Evolutionary conservation across 495 filamentous ascomycete species (phyloP), one percentile per base, ranked within the genome.

Genomic region (Xylaria sp.): DNA sequence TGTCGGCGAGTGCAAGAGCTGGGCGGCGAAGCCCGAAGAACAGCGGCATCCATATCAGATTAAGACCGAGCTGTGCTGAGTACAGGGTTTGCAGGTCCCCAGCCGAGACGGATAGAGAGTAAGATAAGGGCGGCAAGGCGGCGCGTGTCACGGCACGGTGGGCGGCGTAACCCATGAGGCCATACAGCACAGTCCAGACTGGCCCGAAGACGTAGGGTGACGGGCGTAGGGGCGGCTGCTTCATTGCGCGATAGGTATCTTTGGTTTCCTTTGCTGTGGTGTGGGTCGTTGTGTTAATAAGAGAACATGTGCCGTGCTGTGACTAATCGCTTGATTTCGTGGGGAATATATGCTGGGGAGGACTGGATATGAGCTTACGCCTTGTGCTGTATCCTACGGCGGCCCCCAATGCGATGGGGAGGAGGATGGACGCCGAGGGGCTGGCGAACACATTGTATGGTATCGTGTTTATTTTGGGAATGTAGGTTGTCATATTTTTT

Each of bases 21-120:
- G 93, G 93, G 31, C 88, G 86, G 48, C 88, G 86, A 41, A 91
- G 73, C 0, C 87, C 85, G 77, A 97, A 97, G 86, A 98, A 98
- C 11, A 97, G 87, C 1, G 95, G 95, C 93, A 96, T 97, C 93
- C 93, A 98, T 59, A 91, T 78, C 24, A 96, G 82, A 78, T 98
- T 97, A 17, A 97, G 81, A 24, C 84, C 91, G 11, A 98, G 90
- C 77, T 97, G 95, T 57, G 91, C 88, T 7, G 91, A 92, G 84
- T 97, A 98, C 19, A 97, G 85, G 0, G 90, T 92, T 44, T 76
- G 75, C 55, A 78, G 71, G 14, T 66, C 67, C 50, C 78, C 77
- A 12, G 78, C 65, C 2, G 74, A 72, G 71, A 58, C 61, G 7
- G 74, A 74, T 15, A 81, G 71, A 41, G 79, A 66, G 37, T 75